These are phyloP conservation scores for Fusarium robinianum DNA, from an alignment of 2,329 filamentous ascomycete species.

Conservation along the genomic window DNA sequence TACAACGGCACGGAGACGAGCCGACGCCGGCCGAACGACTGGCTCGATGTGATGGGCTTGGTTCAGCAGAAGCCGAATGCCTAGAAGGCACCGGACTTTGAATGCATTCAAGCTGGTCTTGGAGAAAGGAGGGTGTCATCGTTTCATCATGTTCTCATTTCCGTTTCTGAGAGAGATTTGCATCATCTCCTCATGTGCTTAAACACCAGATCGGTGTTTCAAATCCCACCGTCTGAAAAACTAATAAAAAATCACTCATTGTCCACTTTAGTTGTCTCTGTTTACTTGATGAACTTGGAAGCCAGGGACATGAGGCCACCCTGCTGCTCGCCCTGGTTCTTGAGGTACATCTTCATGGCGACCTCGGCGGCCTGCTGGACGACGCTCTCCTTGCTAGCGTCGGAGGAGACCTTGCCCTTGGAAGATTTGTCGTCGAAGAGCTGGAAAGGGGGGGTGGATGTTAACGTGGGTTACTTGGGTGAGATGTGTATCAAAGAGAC, in stretches of 20 bases:
- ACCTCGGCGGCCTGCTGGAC: constrained; percentile 81
- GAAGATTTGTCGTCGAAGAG: constrained; percentile 64
- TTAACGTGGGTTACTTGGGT: constrained; percentile 6
- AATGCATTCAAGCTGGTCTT: neutral
- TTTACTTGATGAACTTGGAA: constrained; percentile 49
- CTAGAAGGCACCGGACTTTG: neutral
- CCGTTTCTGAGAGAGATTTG: neutral
- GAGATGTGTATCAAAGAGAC: neutral
- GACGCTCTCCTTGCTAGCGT: constrained; percentile 78
- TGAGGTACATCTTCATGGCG: constrained; percentile 90
- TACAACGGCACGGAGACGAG: constrained; percentile 53
- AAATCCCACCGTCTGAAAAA: too few relatives aligned
- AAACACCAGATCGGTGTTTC: neutral
- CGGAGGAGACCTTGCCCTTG: constrained; percentile 57
- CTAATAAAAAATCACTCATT: too few relatives aligned
- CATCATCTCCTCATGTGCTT: constrained; percentile 2
- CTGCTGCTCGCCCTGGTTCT: constrained; percentile 63
- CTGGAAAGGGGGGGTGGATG: constrained; percentile 38
- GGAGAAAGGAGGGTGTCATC: neutral
- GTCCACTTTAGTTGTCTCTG: neutral
- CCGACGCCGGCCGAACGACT: constrained; percentile 55
- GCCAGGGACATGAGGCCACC: constrained; percentile 53
- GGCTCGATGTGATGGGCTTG: constrained; percentile 60
- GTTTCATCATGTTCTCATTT: neutral
- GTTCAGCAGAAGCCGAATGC: constrained; percentile 24